Evolutionary conservation across 306 rosid species (phyloP), one percentile per base, ranked within the genome.

Genomic region (Purshia tridentata): DNA sequence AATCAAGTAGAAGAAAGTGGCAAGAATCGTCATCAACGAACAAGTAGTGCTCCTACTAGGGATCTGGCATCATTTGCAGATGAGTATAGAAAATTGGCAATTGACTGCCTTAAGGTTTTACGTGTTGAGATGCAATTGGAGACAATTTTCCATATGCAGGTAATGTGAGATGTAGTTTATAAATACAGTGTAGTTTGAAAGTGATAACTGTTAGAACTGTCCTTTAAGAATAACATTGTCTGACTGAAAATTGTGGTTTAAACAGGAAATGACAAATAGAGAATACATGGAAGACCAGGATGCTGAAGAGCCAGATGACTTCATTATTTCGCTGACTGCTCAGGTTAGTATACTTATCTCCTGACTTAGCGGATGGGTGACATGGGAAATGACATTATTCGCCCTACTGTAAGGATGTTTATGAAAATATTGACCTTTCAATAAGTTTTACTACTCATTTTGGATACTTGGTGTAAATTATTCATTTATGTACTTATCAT

Each of bases 231-330:
- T 66, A 22, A 65, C 59, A 49, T 68, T 76, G 11, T 72, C 64
- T 65, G 51, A 46, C 75, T 57, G 71, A 74, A 68, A 74, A 45
- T 84, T 72, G 63, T 75, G 66, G 72, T 77, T 83, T 78, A 69
- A 57, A 83, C 89, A 95, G 99, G 97, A 92, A 79, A 95, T 95
- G 97, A 82, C 88, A 78, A 87, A 83, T 76, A 85, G 93, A 74
- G 97, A 91, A 76, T 95, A 91, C 84, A 73, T 87, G 91, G 99
- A 95, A 71, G 95, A 95, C 82, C 96, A 91, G 86, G 99, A 91
- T 81, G 98, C 99, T 59, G 99, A 95, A 84, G 99, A 95, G 81
- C 99, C 99, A 14, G 99, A 95, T 76, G 98, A 88, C 85, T 95
- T 90, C 78, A 82, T 95, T 78, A 90, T 95, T 83, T 85, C 99